Evolutionary conservation across 345 rosid genomes (phyloP), one percentile per base, ranked within the genome.

Genomic region (Lepidium didymum): DNA sequence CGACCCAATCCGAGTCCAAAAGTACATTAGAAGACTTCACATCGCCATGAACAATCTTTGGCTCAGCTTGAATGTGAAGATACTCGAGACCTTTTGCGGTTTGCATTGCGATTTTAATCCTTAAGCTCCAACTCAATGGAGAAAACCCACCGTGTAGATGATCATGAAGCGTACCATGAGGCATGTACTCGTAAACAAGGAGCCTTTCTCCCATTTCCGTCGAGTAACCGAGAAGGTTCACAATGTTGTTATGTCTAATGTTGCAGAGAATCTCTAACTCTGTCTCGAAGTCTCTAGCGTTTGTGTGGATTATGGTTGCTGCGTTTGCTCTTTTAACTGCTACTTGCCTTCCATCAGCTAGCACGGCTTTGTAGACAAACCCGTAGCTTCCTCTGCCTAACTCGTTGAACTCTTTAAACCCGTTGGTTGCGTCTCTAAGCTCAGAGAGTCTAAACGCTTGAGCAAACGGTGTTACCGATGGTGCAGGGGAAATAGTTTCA

Each of bases 271-370:
- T 67, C 73, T 88, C 94, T 38, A 93, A 33, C 35, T 93, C 96
- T 67, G 81, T 73, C 54, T 93, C 98, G 53, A 90, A 93, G 11
- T 90, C 97, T 49, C 96, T 75, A 10, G 73, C 82, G 68, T 88
- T 93, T 2, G 81, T 78, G 80, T 85, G 98, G 75, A 93, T 93
- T 68, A 93, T 93, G 2, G 98, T 93, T 15, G 94, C 89, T 9
- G 98, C 98, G 60, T 93, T 93, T 3, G 97, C 96, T 64, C 97
- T 83, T 75, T 90, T 93, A 29, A 90, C 92, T 3, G 96, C 97
- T 35, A 90, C 98, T 71, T 87, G 94, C 42, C 81, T 80, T 19
- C 98, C 98, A 37, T 93, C 97, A 0, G 89, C 50, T 19, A 93
- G 71, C 49, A 87, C 78, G 14, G 96, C 97, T 71, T 83, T 90